Evolutionary conservation across 1,284 basidiomycete genomes (phyloP), one percentile per base, ranked within the genome.

Genomic region (Hemileccinum hortonii): DNA sequence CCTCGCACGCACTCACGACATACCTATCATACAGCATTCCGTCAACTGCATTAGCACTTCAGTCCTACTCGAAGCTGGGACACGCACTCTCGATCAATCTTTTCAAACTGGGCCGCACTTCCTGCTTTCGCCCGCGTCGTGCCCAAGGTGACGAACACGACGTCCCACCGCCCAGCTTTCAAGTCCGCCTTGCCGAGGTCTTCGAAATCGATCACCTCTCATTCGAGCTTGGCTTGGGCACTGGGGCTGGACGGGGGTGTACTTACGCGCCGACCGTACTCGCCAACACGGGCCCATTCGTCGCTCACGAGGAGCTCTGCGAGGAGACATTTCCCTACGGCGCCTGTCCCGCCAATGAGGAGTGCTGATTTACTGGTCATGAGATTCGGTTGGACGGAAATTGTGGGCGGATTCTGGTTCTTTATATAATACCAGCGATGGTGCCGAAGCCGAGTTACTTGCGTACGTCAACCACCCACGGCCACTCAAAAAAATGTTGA

Each of bases 11-110:
- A 43, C 82, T 81, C 36, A 92, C 62, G 19, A 91, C 88, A 63
- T 90, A 90, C 62, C 86, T 87, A 35, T 15, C 19, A 9, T 35
- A 29, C 29, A 12, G 3, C 2, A 29, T 29, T 12, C 10, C 29
- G 2, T 29, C 29, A 29, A 4, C 11, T n/a, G n/a, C 29, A 12
- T 29, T 12, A 10, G 11, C 4, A 29, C 29, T 29, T 10, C 29
- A 50, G 49, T 19, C 9, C 24, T 14, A 22, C 11, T 9, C 4
- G 11, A 24, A 19, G 12, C 14, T 8, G 6, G 9, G 6, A 2
- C 5, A 69, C 81, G 52, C 54, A 86, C 85, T 86, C 85, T 63
- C 84, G 73, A 61, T 92, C 90, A 57, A 92, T 90, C 69, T 80
- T 84, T 64, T 86, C 83, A 53, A 90, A 92, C 3, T 75, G 75